Conservation (phyloP, 1,284 basidiomycete species). For the Waitea zeae region DNA sequence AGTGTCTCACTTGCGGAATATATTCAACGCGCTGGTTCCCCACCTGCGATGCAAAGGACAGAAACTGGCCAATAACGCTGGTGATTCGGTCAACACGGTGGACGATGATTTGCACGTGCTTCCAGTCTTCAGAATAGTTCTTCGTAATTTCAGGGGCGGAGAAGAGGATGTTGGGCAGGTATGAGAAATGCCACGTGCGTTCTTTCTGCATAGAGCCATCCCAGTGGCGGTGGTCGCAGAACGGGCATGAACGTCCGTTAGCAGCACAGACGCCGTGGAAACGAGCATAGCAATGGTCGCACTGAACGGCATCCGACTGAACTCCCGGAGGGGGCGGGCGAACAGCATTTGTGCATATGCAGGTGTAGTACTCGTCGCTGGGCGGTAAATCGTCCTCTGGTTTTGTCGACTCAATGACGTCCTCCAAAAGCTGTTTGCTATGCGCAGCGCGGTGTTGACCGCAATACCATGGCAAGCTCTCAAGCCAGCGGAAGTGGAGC, state of each 20-base stretch:
- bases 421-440: constrained; percentile 41
- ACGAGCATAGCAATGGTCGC: constrained; percentile 68
- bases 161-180: constrained; percentile 46
- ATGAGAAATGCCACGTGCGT: constrained; percentile 66
- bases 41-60: constrained; percentile 47
- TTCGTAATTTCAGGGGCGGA: constrained; percentile 58
- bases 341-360: constrained; percentile 60
- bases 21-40: constrained; percentile 53
- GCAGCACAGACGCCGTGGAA: constrained; percentile 71
- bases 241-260: constrained; percentile 75
- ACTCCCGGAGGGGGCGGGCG: constrained; percentile 55
- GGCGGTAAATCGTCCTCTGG: constrained; percentile 63
- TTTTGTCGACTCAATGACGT: constrained; percentile 53
- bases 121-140: constrained; percentile 60
- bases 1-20: constrained; percentile 66
- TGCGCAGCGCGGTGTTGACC: constrained; percentile 41
- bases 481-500: constrained; percentile 49
- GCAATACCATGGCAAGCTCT: constrained; percentile 63
- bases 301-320: constrained; percentile 67
- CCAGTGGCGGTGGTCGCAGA: constrained; percentile 80
- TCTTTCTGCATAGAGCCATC: constrained; percentile 66
- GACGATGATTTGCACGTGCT: constrained; percentile 58
- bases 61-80: constrained; percentile 57
- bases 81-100: constrained; percentile 58
- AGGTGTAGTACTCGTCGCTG: constrained; percentile 63